A percentile compares a stretch with the other conserved stretches of the same genome.
Conservation (phyloP, 2,329 filamentous ascomycete species). For the Tolypocladium endophyticum region DNA sequence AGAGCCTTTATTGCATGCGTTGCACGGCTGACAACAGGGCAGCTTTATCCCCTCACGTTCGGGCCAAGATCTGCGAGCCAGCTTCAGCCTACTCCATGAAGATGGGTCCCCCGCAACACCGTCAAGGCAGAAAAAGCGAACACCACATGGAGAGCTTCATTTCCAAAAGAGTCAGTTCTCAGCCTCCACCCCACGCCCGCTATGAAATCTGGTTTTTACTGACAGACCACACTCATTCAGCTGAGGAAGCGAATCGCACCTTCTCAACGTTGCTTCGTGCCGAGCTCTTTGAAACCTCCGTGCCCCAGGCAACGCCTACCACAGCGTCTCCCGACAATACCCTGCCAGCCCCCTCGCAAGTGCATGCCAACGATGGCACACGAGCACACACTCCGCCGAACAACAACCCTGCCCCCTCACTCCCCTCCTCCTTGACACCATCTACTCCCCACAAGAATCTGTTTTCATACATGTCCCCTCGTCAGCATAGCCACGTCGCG, state of each 20-base stretch:
- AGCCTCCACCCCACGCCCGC: not conserved
- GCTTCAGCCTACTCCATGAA: constrained; percentile 84
- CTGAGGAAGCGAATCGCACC: constrained; percentile 88
- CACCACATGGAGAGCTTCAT: constrained; percentile 80
- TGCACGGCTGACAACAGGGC: constrained; percentile 12
- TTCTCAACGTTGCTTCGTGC: constrained; percentile 81
- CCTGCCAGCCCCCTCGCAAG: constrained; percentile 37
- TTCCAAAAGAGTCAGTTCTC: constrained; percentile 72
- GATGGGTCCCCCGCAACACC: constrained; percentile 89
- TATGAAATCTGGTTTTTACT: not conserved
- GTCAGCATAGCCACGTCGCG: constrained; percentile 56
- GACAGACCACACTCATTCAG: constrained; percentile 25
- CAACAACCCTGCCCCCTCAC: constrained; percentile 44
- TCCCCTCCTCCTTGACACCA: constrained; percentile 73
- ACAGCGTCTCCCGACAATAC: constrained; percentile 49
- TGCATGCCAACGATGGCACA: constrained; percentile 51
- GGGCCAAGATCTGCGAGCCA: constrained; percentile 86
- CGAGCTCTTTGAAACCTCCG: constrained; percentile 83
- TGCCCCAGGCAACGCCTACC: constrained; percentile 68
- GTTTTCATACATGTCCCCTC: constrained; percentile 79
- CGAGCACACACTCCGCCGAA: constrained; percentile 74
- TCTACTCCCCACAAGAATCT: constrained; percentile 97
- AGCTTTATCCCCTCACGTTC: constrained; percentile 94
- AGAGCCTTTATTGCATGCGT: not conserved
- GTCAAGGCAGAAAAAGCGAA: constrained; percentile 73